Conservation (phyloP, 345 rosid genomes). For the Gossypium stocksii region DNA sequence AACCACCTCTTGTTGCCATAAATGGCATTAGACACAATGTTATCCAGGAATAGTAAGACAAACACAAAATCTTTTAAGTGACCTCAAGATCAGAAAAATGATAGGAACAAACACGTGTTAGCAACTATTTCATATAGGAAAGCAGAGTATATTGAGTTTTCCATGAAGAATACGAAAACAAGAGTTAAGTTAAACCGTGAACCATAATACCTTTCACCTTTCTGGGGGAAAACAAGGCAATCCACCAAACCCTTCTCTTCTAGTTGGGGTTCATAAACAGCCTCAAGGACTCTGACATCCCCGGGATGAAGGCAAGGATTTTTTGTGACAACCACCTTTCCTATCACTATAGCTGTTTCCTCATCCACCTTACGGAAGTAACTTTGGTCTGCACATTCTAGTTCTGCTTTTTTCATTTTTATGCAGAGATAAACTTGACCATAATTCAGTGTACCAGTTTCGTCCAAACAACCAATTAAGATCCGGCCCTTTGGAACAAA, state of each 20-base stretch:
- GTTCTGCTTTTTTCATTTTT: slow-evolving; percentile 65
- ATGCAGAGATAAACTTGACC: slow-evolving; percentile 78
- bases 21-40: neutral
- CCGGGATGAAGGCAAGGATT: slow-evolving; percentile 98
- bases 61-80: neutral
- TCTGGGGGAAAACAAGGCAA: slow-evolving; percentile 81
- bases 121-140: neutral
- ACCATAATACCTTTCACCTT: slow-evolving; percentile 60
- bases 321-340: slow-evolving; percentile 82
- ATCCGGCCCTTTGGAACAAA: slow-evolving; percentile 78
- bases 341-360: slow-evolving; percentile 52
- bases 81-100: neutral
- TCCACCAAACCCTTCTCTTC: slow-evolving; percentile 66
- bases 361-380: slow-evolving; percentile 59
- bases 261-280: slow-evolving; percentile 54
- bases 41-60: neutral
- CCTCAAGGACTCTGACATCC: slow-evolving; percentile 83
- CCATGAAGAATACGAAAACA: neutral
- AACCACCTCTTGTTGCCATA: neutral
- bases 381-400: slow-evolving; percentile 41
- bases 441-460: slow-evolving; percentile 61
- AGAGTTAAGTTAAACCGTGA: neutral
- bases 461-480: slow-evolving; percentile 89
- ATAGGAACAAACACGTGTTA: neutral
- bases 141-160: neutral